Base-by-base conservation (phyloP, 176 grass and related monocot species). In the Cocos nucifera region DNA sequence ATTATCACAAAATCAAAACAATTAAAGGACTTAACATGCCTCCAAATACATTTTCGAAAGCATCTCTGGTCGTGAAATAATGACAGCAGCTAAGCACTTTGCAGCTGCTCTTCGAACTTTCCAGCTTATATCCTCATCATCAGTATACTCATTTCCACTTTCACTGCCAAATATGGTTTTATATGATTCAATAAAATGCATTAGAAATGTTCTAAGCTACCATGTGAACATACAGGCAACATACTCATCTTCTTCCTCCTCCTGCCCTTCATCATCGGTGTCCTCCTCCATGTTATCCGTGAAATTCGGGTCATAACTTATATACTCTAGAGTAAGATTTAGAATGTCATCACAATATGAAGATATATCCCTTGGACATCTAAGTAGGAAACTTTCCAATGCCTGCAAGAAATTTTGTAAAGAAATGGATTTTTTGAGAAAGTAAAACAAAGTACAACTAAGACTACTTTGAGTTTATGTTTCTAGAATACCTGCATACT, bases 221-320 rank as follows among this genome's bases (percentile, higher is more conserved):
- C 54, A 20, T 59, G 35, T 35, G 61, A 75, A 58, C 65, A 67
- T 66, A 62, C 19, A 62, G 56, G 50, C 51, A 51, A 17, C 88
- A 24, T 98, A 98, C 93, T 98, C 93, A 51, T 96, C 92, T 17
- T 98, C 93, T 10, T 98, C 93, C 19, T 97, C 93, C 17, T 98
- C 93, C 51, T 83, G 74, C 12, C 66, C 81, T 72, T 88, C 93
- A 73, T 89, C 67, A 49, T 98, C 93, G 51, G 84, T 98, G 72
- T 98, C 93, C 75, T 98, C 93, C 52, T 98, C 93, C 93, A 98
- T 92, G 73, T 62, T 83, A 69, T 92, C 93, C 3, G 93, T 98
- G 77, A 92, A 98, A 88, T 98, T 98, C 44, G 93, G 93, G 76
- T 98, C 93, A 78, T 98, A 98, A 70, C 87, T 86, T 64, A 98